These are phyloP conservation scores for Poa pratensis DNA, from an alignment of 176 grass and related monocot species.

Conservation along the genomic window DNA sequence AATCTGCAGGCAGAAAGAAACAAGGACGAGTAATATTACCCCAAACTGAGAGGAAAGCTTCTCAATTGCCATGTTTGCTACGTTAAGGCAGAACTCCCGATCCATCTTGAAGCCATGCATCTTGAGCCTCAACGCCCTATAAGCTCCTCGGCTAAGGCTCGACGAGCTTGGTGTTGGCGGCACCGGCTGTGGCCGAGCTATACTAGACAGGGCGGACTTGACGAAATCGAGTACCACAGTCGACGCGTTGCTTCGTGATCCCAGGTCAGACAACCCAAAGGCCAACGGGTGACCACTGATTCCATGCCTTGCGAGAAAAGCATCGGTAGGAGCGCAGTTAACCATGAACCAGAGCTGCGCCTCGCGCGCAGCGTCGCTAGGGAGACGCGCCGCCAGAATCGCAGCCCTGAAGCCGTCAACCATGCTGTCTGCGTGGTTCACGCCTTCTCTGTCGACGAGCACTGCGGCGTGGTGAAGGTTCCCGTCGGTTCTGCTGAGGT, in stretches of 20 bases:
- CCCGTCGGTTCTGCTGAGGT: not conserved
- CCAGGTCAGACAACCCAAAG: not conserved
- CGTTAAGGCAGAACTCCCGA: not conserved
- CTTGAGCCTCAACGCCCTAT: slow-evolving; percentile 7
- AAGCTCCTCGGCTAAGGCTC: slow-evolving; percentile 17
- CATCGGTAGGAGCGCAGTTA: not conserved
- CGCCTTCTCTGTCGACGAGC: not conserved
- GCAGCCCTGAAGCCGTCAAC: not conserved
- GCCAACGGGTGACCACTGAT: not conserved
- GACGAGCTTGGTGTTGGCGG: not conserved
- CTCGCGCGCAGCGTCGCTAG: not conserved
- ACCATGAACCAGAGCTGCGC: not conserved
- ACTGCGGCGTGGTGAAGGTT: not conserved
- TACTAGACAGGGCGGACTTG: not conserved
- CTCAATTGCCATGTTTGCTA: not conserved
- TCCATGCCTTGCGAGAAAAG: not conserved
- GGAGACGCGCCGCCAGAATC: not conserved
- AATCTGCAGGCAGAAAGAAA: not conserved
- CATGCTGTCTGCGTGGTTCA: not conserved
- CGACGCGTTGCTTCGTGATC: not conserved
- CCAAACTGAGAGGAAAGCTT: not conserved
- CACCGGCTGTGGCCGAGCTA: not conserved
- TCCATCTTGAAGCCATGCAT: slow-evolving; percentile 6
- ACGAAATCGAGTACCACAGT: not conserved
- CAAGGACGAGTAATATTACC: not conserved